Evolutionary conservation across 75 land plant species (phyloP).

Genomic region (Pinus albicaulis): DNA sequence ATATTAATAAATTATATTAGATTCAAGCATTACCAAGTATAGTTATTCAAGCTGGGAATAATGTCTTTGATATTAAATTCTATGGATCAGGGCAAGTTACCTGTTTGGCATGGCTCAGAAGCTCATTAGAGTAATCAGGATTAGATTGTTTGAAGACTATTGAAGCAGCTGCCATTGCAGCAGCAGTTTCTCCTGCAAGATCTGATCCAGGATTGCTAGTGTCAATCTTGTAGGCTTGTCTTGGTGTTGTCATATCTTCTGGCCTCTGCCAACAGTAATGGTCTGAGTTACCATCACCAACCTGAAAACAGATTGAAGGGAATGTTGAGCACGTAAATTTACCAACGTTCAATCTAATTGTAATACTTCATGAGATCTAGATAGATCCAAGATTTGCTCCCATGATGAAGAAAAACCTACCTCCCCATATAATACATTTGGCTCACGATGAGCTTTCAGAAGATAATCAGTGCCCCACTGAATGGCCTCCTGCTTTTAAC

Average conservation of each 20-base stretch:
- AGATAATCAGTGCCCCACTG: too few relatives aligned
- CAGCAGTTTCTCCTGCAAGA: conserved; percentile 74
- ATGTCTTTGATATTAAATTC: conserved; percentile 31
- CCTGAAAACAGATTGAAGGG: conserved; percentile 22
- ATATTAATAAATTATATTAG: conserved; percentile 8
- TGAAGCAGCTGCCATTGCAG: conserved; percentile 78
- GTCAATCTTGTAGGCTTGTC: conserved; percentile 48
- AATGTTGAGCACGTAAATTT: too few relatives aligned
- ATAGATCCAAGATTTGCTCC: too few relatives aligned
- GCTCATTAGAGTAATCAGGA: conserved; percentile 36
- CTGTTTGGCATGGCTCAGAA: conserved; percentile 44
- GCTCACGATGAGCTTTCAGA: too few relatives aligned
- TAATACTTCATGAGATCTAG: too few relatives aligned
- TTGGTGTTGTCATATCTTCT: conserved; percentile 69
- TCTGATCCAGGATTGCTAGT: conserved; percentile 61
- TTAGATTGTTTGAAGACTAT: conserved; percentile 40
- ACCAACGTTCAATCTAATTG: too few relatives aligned
- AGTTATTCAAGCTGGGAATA: conserved; percentile 19
- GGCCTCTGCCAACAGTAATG: conserved; percentile 80
- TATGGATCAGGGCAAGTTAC: background rate
- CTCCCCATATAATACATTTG: too few relatives aligned
- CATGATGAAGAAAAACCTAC: too few relatives aligned
- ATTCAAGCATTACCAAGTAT: conserved; percentile 20
- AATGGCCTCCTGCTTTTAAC: too few relatives aligned
- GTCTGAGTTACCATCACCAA: conserved; percentile 68